A percentile compares a stretch with the other conserved stretches of the same genome.
phyloP scores from a whole-genome alignment of 1,139 yeast genomes.

The Yamadazyma kanchanaburiensis region DNA sequence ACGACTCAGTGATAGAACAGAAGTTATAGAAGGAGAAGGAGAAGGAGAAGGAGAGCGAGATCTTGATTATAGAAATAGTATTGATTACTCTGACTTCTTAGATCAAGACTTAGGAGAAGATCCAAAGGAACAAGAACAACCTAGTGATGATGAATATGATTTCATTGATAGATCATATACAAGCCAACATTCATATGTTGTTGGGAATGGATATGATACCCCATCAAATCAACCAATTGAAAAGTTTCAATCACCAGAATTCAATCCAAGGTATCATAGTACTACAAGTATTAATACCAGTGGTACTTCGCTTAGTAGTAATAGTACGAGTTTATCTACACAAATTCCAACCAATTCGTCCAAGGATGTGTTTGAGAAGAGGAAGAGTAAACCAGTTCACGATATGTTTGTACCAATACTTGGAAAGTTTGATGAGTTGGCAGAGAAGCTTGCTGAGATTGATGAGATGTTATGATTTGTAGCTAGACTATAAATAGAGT shows the following conservation, averaged over 20 bases:
- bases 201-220: conserved; percentile 9
- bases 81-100: too few relatives aligned
- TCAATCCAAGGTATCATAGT: neutral
- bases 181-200: conserved; percentile 4
- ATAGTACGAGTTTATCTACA: neutral
- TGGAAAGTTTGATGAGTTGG: conserved; percentile 44
- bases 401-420: conserved; percentile 46
- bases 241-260: neutral
- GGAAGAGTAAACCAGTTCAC: conserved; percentile 38
- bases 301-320: neutral
- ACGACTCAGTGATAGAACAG: neutral
- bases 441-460: conserved; percentile 43
- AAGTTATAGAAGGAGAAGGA: neutral
- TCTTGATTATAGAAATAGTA: neutral
- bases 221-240: neutral
- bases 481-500: too few relatives aligned
- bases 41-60: neutral
- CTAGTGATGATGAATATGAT: neutral
- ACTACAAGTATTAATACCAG: neutral
- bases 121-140: too few relatives aligned
- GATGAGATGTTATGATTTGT: conserved; percentile 22
- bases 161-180: neutral
- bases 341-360: neutral
- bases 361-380: conserved; percentile 11
- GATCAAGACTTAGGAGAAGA: too few relatives aligned